Conservation (phyloP, 495 filamentous ascomycete genomes). For the Antarctomyces pellizariae region DNA sequence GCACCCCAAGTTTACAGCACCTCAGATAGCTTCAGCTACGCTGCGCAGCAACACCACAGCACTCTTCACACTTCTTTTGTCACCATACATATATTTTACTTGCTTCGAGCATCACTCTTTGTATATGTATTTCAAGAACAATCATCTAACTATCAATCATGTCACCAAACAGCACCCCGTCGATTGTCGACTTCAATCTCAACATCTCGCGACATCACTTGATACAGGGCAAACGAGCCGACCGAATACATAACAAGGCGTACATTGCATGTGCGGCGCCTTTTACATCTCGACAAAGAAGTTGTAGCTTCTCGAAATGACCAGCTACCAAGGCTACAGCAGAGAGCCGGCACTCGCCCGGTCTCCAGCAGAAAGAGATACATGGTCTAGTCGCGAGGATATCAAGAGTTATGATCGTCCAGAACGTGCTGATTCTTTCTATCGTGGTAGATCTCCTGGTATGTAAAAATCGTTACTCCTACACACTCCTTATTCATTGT, state of each 20-base stretch:
- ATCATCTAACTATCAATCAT: slow-evolving; percentile 17
- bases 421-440: slow-evolving; percentile 25
- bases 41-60: too few species aligned
- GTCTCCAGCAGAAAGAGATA: slow-evolving; percentile 22
- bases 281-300: too few species aligned
- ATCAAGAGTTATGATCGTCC: slow-evolving; percentile 17
- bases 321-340: slow-evolving; percentile 9
- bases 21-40: too few species aligned
- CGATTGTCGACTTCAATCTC: slow-evolving; percentile 6
- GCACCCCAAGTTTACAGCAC: too few species aligned
- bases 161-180: slow-evolving; percentile 12
- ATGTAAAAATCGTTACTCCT: too few species aligned
- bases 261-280: too few species aligned
- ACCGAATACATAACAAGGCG: not conserved
- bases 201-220: slow-evolving; percentile 7
- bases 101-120: too few species aligned
- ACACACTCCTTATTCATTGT: too few species aligned
- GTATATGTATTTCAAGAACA: too few species aligned
- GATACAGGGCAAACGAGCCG: slow-evolving; percentile 6
- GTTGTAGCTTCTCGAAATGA: too few species aligned
- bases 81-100: too few species aligned
- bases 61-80: too few species aligned
- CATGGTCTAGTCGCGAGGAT: slow-evolving; percentile 26
- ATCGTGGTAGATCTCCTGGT: slow-evolving; percentile 33
- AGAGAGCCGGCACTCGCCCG: slow-evolving; percentile 16